phyloP scores from a whole-genome alignment of 1,139 yeast genomes.

The Saccharomyces hybrid region DNA sequence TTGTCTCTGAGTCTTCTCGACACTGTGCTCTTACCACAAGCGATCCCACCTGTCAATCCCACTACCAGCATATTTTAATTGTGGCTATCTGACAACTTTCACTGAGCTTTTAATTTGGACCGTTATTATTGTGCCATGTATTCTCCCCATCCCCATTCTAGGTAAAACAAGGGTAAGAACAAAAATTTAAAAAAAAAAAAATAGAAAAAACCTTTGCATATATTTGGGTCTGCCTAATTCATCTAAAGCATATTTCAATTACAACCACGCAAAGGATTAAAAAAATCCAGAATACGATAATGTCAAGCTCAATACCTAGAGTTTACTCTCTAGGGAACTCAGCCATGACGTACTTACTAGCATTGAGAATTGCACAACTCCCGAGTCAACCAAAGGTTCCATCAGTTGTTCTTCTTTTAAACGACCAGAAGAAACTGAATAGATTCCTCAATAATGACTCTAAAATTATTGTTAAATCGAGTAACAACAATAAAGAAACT shows the following conservation, averaged over 20 bases:
- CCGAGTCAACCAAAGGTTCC: conserved; percentile 34
- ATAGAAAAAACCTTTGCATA: neutral
- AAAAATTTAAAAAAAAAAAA: neutral
- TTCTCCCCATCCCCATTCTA: neutral
- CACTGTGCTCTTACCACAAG: conserved; percentile 92
- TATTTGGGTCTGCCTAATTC: neutral
- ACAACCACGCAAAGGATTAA: neutral
- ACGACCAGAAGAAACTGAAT: conserved; percentile 36
- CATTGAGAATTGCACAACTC: conserved; percentile 35
- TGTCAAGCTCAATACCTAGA: conserved; percentile 22
- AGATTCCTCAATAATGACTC: conserved; percentile 38
- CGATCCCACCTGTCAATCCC: conserved; percentile 95
- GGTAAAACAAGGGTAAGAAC: neutral
- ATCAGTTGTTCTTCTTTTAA: conserved; percentile 39
- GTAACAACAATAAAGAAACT: conserved; percentile 11
- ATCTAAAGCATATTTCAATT: neutral
- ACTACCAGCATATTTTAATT: conserved; percentile 63
- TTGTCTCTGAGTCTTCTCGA: conserved; percentile 50
- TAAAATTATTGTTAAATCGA: conserved; percentile 27
- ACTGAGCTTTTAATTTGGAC: neutral
- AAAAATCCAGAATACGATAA: neutral
- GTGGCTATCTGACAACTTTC: neutral
- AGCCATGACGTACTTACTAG: conserved; percentile 33
- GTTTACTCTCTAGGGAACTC: conserved; percentile 41
- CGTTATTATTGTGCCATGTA: neutral